These are phyloP conservation scores for Phytophthora aleatoria DNA, from an alignment of 352 stramenopile genomes.

Conservation along the genomic window DNA sequence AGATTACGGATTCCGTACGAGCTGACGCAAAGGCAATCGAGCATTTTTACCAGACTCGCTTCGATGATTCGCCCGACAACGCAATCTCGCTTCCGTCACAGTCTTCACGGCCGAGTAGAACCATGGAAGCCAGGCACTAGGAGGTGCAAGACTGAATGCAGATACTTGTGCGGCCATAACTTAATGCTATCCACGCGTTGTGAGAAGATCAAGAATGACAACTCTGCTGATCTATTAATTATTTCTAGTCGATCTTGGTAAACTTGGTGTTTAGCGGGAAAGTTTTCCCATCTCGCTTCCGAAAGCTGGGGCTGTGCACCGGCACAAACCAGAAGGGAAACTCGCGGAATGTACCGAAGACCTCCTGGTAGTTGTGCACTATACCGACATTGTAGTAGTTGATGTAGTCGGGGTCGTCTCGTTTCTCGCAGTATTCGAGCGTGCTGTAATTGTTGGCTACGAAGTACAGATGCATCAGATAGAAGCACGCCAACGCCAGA, in stretches of 20 bases:
- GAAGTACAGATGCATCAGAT: conserved; percentile 78
- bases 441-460: conserved; percentile 77
- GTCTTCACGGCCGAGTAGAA: conserved; percentile 11
- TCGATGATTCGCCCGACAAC: conserved; percentile 42
- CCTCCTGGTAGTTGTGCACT: conserved; percentile 75
- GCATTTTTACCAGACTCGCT: conserved; percentile 70
- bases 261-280: conserved; percentile 67
- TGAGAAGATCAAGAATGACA: background rate
- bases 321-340: conserved; percentile 78
- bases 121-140: conserved; percentile 14
- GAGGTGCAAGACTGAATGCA: background rate
- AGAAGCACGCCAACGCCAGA: conserved; percentile 73
- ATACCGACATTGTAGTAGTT: conserved; percentile 84
- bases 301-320: conserved; percentile 56
- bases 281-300: conserved; percentile 42
- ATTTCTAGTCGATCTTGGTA: conserved; percentile 53
- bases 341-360: conserved; percentile 70
- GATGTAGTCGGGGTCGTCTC: conserved; percentile 71
- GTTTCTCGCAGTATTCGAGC: conserved; percentile 90
- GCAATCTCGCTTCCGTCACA: conserved; percentile 1
- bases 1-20: conserved; percentile 2
- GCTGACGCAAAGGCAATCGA: conserved; percentile 37
- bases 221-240: conserved; percentile 11
- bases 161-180: conserved; percentile 2
- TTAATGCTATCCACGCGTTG: conserved; percentile 7